Evolutionary conservation across 2,329 filamentous ascomycete species (phyloP).

Genomic region (Zopfia rhizophila): DNA sequence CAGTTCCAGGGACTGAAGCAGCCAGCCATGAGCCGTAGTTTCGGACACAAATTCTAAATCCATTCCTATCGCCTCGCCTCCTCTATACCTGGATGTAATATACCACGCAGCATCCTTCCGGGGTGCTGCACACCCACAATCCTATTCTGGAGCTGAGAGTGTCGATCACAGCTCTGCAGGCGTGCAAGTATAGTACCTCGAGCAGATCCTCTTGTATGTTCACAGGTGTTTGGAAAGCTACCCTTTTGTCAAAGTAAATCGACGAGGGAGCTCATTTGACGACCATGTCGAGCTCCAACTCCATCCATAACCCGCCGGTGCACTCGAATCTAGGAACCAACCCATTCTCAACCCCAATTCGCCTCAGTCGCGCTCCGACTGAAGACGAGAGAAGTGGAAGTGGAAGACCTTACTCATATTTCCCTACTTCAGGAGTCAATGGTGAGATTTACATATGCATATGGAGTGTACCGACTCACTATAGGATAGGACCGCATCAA

Average conservation of each 20-base stretch:
- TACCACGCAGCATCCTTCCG: conserved; percentile 8
- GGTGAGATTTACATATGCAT: conserved; percentile 10
- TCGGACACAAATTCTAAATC: conserved; percentile 5
- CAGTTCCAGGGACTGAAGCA: too few species aligned
- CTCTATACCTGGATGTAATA: conserved; percentile 12
- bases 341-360: conserved; percentile 32
- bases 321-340: conserved; percentile 28
- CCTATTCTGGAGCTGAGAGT: conserved; percentile 6
- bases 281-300: conserved; percentile 33
- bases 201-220: conserved; percentile 11
- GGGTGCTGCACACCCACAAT: conserved; percentile 1
- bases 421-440: conserved; percentile 17
- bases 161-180: conserved; percentile 8
- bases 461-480: conserved; percentile 3
- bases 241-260: conserved; percentile 11
- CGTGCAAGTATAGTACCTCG: conserved; percentile 13
- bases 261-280: not conserved
- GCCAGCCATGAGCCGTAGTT: conserved; percentile 11
- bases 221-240: conserved; percentile 2
- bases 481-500: conserved; percentile 19
- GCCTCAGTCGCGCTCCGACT: conserved; percentile 32
- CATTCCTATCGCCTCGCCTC: conserved; percentile 3
- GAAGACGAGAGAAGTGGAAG: conserved; percentile 24
- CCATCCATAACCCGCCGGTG: conserved; percentile 27
- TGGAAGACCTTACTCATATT: conserved; percentile 23